Evolutionary conservation across 2,329 filamentous ascomycete genomes (phyloP), one percentile per base, ranked within the genome.

Genomic region (Nigrograna mackinnonii): DNA sequence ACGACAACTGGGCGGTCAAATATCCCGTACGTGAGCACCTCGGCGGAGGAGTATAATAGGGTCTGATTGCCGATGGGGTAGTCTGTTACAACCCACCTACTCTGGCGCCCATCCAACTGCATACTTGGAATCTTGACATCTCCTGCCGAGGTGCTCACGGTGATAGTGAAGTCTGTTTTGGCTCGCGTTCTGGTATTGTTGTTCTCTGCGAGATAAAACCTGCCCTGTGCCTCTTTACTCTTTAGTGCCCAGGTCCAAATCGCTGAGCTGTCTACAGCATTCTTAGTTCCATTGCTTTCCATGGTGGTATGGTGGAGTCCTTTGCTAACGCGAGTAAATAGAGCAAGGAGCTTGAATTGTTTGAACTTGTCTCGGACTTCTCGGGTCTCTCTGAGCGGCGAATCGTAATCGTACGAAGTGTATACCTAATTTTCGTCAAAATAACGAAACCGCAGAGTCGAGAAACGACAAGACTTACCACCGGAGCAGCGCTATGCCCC

Each of bases 71-170:
- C 77, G 42, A 80, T 64, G 0, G 57, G 54, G 39, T 80, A 80
- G 50, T 82, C 77, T 0, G 76, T 79, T 16, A 79, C 74, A 3
- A 80, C 62, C 46, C 80, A 79, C 48, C 78, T 79, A 53, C 75
- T 78, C 54, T 80, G 76, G 14, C 76, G 69, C 9, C 78, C 78
- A 35, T 73, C 68, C 3, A 81, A 64, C 35, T 74, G 70, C n/a
- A 80, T 67, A 26, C 71, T 71, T 0, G 76, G 71, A 3, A 76
- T 63, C 2, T 60, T 70, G 6, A 73, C 52, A 17, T 60, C 54
- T 35, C 76, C 78, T 13, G 57, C 57, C 2, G 75, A 75, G 1
- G 79, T 82, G 18, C 70, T 68, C 13, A 79, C 68, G 32, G 68
- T 72, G 5, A 76, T 68, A 1, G 72, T 66, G 40, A 80, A 79